Base-by-base conservation (phyloP, 1,139 yeast genomes). In the Ogataea hybrid region DNA sequence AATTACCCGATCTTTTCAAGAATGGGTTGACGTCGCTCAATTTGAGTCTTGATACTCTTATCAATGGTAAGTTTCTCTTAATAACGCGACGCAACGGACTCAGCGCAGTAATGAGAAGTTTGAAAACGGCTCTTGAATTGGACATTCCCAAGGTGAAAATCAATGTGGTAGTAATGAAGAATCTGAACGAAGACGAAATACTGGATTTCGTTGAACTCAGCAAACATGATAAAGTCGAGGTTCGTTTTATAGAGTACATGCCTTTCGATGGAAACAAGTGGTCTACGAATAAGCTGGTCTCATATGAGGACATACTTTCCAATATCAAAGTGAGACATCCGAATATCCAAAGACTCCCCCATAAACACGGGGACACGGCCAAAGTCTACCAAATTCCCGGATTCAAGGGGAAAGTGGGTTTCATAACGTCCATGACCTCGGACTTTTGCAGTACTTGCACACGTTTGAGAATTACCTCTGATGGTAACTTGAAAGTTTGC, bases 231-330 rank as follows among this genome's bases (percentile, higher is more conserved):
- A 67, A 69, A 3, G 47, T 74, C 4, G 77, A 74, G 46, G 69
- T 74, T 25, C 61, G 79, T 37, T 74, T 74, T 51, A 74, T 74
- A 30, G 79, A 74, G 51, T 74, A 73, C 55, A 74, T 74, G 79
- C 79, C 79, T 4, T 74, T 74, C 51, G 73, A 64, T 44, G 79
- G 79, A 3, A 74, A 74, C 56, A 69, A 68, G 46, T 74, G 79
- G 78, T 61, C 67, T 17, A 49, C 59, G 28, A 48, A 56, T 10
- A 73, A 73, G 47, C 63, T 74, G 66, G 63, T 71, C 35, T 52
- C 70, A 11, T 73, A 64, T 50, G 50, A 66, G 28, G 74, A 71
- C 44, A 72, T 74, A 50, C 50, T 68, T 25, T 52, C 52, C 10
- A 52, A 54, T 10, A 66, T 74, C 21, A 46, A 46, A 18, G 44